Evolutionary conservation across 202 grass and related monocot genomes (phyloP).

Genomic region (Brachypodium distachyon): DNA sequence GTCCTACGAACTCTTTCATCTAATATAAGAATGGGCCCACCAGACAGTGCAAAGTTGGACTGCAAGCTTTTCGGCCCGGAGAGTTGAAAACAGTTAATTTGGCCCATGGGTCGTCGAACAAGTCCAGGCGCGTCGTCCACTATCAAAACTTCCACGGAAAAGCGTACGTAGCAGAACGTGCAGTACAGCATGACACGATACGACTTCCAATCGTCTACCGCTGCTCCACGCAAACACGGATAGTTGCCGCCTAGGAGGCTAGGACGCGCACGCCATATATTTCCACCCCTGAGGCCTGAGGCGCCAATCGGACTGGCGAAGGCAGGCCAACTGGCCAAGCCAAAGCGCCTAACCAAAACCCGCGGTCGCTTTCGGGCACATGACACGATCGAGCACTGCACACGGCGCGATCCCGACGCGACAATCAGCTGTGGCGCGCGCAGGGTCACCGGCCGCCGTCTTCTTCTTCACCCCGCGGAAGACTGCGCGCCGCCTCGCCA

Average conservation of each 20-base stretch:
- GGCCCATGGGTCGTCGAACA: too few species aligned
- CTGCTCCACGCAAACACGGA: neutral
- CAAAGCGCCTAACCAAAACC: neutral
- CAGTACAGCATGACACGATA: too few species aligned
- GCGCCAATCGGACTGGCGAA: neutral
- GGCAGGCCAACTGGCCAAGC: neutral
- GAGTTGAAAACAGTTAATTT: neutral
- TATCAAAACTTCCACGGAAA: too few species aligned
- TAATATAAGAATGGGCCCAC: too few species aligned
- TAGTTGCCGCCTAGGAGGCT: too few species aligned
- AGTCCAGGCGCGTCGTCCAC: too few species aligned
- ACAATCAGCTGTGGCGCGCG: neutral
- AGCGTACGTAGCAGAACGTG: too few species aligned
- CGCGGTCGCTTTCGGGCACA: neutral
- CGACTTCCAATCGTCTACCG: neutral
- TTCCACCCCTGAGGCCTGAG: neutral
- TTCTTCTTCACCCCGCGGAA: constrained; percentile 13
- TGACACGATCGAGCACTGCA: neutral
- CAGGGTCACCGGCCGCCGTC: neutral
- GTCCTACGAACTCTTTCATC: too few species aligned
- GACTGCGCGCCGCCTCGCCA: neutral
- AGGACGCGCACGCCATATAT: neutral
- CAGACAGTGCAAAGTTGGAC: neutral
- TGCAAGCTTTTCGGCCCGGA: neutral
- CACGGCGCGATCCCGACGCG: neutral